A percentile compares a stretch with the other conserved stretches of the same genome.
Evolutionary conservation across 306 rosid species (phyloP).

Genomic region (Argentina anserina): DNA sequence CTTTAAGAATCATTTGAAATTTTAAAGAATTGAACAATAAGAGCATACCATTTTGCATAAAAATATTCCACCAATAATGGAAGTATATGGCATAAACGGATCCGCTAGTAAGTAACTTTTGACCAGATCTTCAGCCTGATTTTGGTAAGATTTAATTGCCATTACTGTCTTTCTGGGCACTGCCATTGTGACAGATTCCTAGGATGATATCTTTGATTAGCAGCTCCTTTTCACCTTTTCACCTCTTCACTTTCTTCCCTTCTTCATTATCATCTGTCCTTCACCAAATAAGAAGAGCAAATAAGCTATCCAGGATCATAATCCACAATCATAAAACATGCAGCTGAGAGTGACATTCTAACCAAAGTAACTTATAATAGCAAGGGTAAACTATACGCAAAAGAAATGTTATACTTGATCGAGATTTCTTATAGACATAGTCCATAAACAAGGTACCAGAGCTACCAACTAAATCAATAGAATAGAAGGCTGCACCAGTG

Average conservation of each 20-base stretch:
- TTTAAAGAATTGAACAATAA: not conserved
- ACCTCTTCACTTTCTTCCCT: constrained; percentile 21
- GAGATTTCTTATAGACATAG: not conserved
- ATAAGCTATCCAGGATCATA: not conserved
- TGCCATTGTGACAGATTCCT: constrained; percentile 26
- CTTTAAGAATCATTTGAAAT: not conserved
- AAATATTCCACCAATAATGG: constrained; percentile 47
- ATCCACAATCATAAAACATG: constrained; percentile 4
- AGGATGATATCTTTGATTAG: constrained; percentile 10
- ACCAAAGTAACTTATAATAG: constrained; percentile 14
- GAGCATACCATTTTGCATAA: constrained; percentile 50
- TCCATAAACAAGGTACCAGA: not conserved
- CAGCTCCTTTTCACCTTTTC: constrained; percentile 8
- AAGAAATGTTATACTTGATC: not conserved
- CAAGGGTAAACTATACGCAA: not conserved
- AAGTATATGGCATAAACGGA: constrained; percentile 39
- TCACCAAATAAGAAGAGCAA: constrained; percentile 7
- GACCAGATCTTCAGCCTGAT: constrained; percentile 39
- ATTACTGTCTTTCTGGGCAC: constrained; percentile 33
- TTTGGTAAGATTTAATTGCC: constrained; percentile 52
- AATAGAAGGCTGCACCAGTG: not conserved
- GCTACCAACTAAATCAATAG: not conserved
- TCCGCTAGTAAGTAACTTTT: constrained; percentile 47
- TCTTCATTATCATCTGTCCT: constrained; percentile 24
- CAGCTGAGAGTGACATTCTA: constrained; percentile 1